phyloP scores from a whole-genome alignment of 306 rosid species.

The Prunus armeniaca region DNA sequence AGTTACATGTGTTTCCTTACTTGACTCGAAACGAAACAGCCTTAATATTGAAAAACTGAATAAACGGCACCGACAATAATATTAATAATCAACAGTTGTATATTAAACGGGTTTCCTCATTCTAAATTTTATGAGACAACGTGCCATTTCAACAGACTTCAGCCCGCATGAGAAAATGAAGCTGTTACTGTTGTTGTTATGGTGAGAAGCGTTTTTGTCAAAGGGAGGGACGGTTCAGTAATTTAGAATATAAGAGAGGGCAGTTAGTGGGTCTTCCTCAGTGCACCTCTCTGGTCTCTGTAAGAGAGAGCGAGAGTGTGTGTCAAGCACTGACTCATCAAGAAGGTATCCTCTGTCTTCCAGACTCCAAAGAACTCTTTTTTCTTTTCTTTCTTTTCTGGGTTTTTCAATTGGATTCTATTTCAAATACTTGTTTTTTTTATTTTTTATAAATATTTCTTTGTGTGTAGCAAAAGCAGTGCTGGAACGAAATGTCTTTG shows the following conservation, averaged over 20 bases:
- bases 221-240: constrained; percentile 30
- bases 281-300: constrained; percentile 24
- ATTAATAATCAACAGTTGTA: background rate
- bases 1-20: no score
- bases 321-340: constrained; percentile 7
- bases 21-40: background rate
- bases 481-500: constrained; percentile 43
- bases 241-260: constrained; percentile 24
- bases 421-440: background rate
- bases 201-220: constrained; percentile 13
- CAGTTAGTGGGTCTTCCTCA: constrained; percentile 20
- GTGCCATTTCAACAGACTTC: background rate
- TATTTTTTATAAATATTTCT: background rate
- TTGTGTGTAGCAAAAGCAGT: constrained; percentile 1
- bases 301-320: constrained; percentile 1
- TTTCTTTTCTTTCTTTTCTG: constrained; percentile 3
- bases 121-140: background rate
- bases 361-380: background rate
- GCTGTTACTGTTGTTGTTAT: background rate
- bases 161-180: background rate
- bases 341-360: constrained; percentile 20
- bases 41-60: background rate
- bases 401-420: background rate
- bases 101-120: background rate
- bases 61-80: background rate